Evolutionary conservation across 352 stramenopile species (phyloP), one percentile per base, ranked within the genome.

Genomic region (Aphanomyces astaci): DNA sequence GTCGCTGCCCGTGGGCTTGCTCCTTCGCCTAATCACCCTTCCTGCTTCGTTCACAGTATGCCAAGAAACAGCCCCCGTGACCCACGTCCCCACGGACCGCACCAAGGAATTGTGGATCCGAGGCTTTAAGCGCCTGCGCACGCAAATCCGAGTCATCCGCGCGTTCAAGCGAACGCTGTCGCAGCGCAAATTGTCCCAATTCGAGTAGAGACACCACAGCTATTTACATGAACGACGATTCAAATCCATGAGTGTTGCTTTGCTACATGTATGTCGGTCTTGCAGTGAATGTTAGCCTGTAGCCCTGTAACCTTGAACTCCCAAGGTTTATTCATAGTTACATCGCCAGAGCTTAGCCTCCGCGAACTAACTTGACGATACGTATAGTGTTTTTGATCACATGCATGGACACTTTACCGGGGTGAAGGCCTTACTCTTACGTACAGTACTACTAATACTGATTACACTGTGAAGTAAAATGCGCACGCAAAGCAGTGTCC

Each of bases 51-150:
- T 49, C 33, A 46, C 56, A 27, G n/a, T 64, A 7, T 64, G 31
- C 56, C 33, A 63, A n/a, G 54, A 63, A 45, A n/a, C 22, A 17
- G 31, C 15, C 9, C 3, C 54, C 7, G 54, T 63, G 7, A 25
- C 66, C 71, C 40, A 72, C 76, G 31, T 76, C 48, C 54, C 54
- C 19, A 78, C 71, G 32, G 72, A 53, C 32, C 78, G 75, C 46
- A 77, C 77, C 28, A 76, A 87, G 70, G 75, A 86, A 62, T 77
- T 87, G 0, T 89, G 81, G 81, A 71, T 86, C 45, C 77, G 77
- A 45, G 64, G 74, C 11, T 82, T 89, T 52, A 69, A 74, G 5
- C 78, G 78, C 22, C 70, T 88, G 53, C 78, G 78, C 19, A 77
- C 79, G 24, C 81, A 89, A 63, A 72, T 86, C 54, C 79, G 81